Evolutionary conservation across 306 rosid species (phyloP).

Genomic region (Dalbergia cochinchinensis): DNA sequence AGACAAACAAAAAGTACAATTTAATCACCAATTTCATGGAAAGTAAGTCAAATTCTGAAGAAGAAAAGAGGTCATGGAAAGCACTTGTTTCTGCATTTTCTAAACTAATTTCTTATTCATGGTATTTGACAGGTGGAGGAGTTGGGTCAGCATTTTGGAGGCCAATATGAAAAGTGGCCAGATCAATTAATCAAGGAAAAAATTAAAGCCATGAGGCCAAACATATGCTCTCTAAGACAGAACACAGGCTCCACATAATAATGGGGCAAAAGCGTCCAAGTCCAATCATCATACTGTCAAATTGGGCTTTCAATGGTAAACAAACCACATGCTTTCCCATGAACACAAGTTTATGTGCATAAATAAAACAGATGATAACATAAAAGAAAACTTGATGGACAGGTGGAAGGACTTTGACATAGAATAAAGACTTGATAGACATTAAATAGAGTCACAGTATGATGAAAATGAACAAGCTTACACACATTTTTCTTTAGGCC

Average conservation of each 20-base stretch:
- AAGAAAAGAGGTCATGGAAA: neutral
- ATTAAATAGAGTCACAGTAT: slow-evolving; percentile 9
- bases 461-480: slow-evolving; percentile 42
- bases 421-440: slow-evolving; percentile 9
- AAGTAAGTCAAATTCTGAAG: slow-evolving; percentile 6
- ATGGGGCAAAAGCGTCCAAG: neutral
- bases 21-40: slow-evolving; percentile 1
- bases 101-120: neutral
- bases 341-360: slow-evolving; percentile 13
- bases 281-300: slow-evolving; percentile 25
- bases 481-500: slow-evolving; percentile 71
- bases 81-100: neutral
- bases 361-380: slow-evolving; percentile 2
- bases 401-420: neutral
- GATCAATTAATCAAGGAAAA: neutral
- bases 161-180: neutral
- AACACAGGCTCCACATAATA: neutral
- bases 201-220: neutral
- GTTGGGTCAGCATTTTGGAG: slow-evolving; percentile 3
- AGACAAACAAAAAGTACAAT: neutral
- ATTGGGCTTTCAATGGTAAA: slow-evolving; percentile 20
- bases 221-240: neutral
- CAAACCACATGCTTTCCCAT: neutral
- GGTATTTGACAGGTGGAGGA: neutral
- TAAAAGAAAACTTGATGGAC: neutral